These are phyloP conservation scores for Lippia alba DNA, from an alignment of 305 asterid species.

Conservation along the genomic window DNA sequence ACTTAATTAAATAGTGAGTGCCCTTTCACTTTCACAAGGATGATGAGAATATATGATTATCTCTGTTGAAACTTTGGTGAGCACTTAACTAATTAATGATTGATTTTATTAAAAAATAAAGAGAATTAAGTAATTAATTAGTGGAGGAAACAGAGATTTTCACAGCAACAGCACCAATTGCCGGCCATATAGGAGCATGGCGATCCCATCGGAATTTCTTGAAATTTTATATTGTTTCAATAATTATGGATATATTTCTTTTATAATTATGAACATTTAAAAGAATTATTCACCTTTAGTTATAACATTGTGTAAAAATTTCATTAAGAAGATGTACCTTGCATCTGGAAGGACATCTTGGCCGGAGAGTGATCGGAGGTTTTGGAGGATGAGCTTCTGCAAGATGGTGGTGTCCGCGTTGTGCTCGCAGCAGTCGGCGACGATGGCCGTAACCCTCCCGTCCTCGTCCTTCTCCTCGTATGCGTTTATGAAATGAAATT, in stretches of 20 bases:
- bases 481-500: slow-evolving; percentile 94
- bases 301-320: too few relatives aligned
- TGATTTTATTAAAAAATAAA: not conserved
- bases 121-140: not conserved
- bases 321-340: slow-evolving; percentile 44
- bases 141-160: slow-evolving; percentile 26
- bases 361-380: slow-evolving; percentile 68
- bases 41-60: slow-evolving; percentile 16
- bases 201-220: slow-evolving; percentile 9
- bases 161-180: slow-evolving; percentile 24
- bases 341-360: slow-evolving; percentile 86
- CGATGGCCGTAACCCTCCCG: slow-evolving; percentile 70
- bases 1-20: not conserved
- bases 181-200: slow-evolving; percentile 36
- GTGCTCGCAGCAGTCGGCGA: slow-evolving; percentile 95
- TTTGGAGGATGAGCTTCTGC: slow-evolving; percentile 66
- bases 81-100: not conserved
- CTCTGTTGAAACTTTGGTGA: slow-evolving; percentile 10
- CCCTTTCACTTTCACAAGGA: too few relatives aligned
- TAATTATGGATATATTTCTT: too few relatives aligned
- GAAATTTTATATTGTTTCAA: not conserved
- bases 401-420: slow-evolving; percentile 80
- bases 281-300: too few relatives aligned
- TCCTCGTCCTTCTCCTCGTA: slow-evolving; percentile 92
- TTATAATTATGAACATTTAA: too few relatives aligned